phyloP scores from a whole-genome alignment of 441 rosid species.

The Croton laevigatus region DNA sequence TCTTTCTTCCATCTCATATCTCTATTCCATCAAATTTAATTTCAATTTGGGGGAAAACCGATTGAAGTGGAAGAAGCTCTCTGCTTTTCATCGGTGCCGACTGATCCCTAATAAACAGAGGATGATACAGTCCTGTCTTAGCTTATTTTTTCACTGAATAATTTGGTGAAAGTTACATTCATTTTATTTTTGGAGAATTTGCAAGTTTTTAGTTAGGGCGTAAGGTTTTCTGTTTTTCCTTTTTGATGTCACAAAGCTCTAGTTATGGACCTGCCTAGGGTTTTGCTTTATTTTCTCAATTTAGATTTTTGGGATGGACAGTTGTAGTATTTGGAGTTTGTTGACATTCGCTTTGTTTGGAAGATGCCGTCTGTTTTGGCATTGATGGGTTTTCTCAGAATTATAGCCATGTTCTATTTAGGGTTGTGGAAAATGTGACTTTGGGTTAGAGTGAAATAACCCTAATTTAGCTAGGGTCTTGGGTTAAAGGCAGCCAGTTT shows the following conservation, averaged over 20 bases:
- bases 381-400: conserved; percentile 24
- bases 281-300: not conserved
- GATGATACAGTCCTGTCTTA: not conserved
- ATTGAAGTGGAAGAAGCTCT: conserved; percentile 2
- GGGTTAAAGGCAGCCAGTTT: conserved; percentile 21
- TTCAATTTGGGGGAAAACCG: conserved; percentile 1
- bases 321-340: not conserved
- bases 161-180: conserved; percentile 11
- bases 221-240: not conserved
- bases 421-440: conserved; percentile 19
- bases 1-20: not conserved
- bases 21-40: not conserved
- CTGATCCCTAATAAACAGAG: conserved; percentile 8
- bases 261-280: not conserved
- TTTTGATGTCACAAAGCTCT: not conserved
- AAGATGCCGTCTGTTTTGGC: conserved; percentile 11
- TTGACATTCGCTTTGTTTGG: not conserved
- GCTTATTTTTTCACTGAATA: not conserved
- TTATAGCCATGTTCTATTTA: conserved; percentile 12
- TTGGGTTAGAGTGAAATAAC: conserved; percentile 19
- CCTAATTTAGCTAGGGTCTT: conserved; percentile 21
- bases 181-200: not conserved
- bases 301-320: conserved; percentile 8
- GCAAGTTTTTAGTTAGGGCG: not conserved
- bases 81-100: not conserved